phyloP scores from a whole-genome alignment of 352 stramenopile genomes.

The Phytophthora ramorum region DNA sequence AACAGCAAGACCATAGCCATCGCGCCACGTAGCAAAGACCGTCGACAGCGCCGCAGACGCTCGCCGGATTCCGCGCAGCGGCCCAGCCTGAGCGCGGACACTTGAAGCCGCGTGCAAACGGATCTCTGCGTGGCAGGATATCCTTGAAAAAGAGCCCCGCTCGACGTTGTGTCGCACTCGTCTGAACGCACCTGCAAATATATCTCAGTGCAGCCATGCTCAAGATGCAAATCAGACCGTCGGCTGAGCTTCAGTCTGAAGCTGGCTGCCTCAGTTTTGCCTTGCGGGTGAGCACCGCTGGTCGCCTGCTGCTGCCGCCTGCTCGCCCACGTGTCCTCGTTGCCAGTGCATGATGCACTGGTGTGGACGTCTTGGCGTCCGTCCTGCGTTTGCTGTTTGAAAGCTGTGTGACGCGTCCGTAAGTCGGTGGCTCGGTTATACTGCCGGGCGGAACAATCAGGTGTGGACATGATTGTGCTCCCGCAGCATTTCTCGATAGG shows the following conservation, averaged over 20 bases:
- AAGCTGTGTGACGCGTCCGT: not conserved
- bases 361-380: not conserved
- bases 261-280: not conserved
- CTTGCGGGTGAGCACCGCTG: not conserved
- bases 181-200: not conserved
- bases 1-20: too few relatives aligned
- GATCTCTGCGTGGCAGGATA: conserved; percentile 4
- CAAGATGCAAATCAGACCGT: not conserved
- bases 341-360: too few relatives aligned
- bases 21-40: too few relatives aligned
- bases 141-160: too few relatives aligned
- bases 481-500: not conserved
- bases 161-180: too few relatives aligned
- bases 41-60: too few relatives aligned
- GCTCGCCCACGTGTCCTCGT: not conserved
- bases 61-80: too few relatives aligned
- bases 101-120: conserved; percentile 3
- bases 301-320: too few relatives aligned
- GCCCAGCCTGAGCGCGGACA: too few relatives aligned
- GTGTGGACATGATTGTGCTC: not conserved
- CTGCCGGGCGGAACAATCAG: not conserved
- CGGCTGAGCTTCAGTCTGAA: too few relatives aligned
- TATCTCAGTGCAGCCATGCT: not conserved
- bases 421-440: not conserved
- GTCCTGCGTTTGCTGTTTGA: conserved; percentile 4